These are phyloP conservation scores for Hericium alpestre DNA, from an alignment of 768 basidiomycete genomes.

Conservation along the genomic window DNA sequence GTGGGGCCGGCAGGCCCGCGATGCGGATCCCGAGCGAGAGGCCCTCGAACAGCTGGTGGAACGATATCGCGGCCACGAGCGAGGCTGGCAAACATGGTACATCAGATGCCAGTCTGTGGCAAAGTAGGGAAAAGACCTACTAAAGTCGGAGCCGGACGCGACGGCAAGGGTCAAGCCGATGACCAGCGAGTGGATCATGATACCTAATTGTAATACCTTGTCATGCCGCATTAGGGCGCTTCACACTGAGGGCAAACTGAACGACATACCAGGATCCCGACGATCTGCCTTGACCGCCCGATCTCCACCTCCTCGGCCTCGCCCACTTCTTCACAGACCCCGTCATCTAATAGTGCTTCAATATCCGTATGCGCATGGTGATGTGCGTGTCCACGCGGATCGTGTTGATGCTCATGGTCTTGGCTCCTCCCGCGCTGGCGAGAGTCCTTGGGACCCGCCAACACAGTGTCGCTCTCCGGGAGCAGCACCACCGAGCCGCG, in stretches of 20 bases:
- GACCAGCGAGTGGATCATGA: constrained; percentile 77
- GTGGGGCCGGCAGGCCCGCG: constrained; percentile 44
- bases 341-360: constrained; percentile 3
- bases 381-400: not conserved
- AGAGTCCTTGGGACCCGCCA: not conserved
- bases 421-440: not conserved
- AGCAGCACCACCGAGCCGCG: not conserved
- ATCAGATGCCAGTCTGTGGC: not conserved
- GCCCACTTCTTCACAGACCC: not conserved
- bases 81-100: constrained; percentile 35
- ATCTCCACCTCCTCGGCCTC: constrained; percentile 21
- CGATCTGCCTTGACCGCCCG: constrained; percentile 52
- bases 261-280: constrained; percentile 58
- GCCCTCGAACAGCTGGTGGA: constrained; percentile 81
- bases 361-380: constrained; percentile 4
- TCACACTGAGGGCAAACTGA: not conserved
- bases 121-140: constrained; percentile 30
- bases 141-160: constrained; percentile 57
- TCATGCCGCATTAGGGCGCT: not conserved
- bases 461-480: not conserved
- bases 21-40: constrained; percentile 76
- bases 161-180: constrained; percentile 73
- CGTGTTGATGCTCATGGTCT: constrained; percentile 1
- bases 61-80: constrained; percentile 61
- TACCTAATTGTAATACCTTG: constrained; percentile 72